Base-by-base conservation (phyloP, 495 filamentous ascomycete genomes). In the Umbilicaria muhlenbergii region DNA sequence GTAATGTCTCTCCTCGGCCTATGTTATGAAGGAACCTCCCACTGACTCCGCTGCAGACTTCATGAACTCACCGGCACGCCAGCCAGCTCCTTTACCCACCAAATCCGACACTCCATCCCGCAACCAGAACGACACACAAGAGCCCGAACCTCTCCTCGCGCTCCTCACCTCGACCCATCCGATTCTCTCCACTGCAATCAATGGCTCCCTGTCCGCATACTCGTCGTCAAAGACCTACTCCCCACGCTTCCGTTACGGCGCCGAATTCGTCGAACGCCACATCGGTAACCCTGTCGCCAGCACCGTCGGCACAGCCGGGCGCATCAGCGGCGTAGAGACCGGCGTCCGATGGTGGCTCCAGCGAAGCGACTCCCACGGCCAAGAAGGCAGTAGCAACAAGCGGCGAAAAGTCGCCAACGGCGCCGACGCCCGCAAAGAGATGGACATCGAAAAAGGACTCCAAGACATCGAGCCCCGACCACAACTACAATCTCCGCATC, bases 161-260 rank as follows among this genome's bases (percentile, higher is more conserved):
- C 70, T 95, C 31, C 66, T 94, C 10, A 87, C 83, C 3, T 78
- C 82, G 3, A 76, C 77, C 3, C 83, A 92, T 51, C 84, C 85
- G 11, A 66, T 86, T 39, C 69, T 92, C 28, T 81, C 78, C 2
- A 80, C 81, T 10, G 81, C 86, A 0, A 85, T 94, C 49, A 80
- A 80, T 52, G 78, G 77, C 36, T 87, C 86, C 1, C 67, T 86
- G 1, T 81, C 80, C 24, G 83, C 82, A 2, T 96, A 94, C 55
- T 73, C 77, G 28, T 75, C 69, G 4, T 81, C 81, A 14, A 94
- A 96, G 58, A 81, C 81, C 18, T 91, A 91, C 55, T 86, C 83
- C 5, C 85, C 87, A 0, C 74, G 81, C 2, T 80, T 94, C 61
- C 84, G 81, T 52, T 79, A 80, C 34, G 72, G 83, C 48, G 86